These are phyloP conservation scores for Phytophthora melonis DNA, from an alignment of 352 stramenopile species.

Conservation along the genomic window DNA sequence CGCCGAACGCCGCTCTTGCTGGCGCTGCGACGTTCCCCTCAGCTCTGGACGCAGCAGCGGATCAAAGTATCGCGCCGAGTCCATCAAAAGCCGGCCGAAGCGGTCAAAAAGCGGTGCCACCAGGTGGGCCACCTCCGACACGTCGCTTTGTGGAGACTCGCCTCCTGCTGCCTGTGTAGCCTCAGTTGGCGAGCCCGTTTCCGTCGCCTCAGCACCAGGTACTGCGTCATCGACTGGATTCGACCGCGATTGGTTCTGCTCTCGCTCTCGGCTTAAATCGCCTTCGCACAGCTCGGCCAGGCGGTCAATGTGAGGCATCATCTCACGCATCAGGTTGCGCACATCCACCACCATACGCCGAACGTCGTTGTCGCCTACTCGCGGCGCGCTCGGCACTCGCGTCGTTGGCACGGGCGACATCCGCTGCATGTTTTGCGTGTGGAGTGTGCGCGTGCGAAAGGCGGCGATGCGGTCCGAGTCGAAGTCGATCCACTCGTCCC, in stretches of 20 bases:
- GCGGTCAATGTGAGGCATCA: constrained; percentile 76
- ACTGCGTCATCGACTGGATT: neutral
- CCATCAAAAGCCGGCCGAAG: constrained; percentile 75
- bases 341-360: constrained; percentile 62
- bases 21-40: constrained; percentile 44
- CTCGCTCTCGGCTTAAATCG: constrained; percentile 27
- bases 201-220: neutral
- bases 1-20: constrained; percentile 39
- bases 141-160: constrained; percentile 35
- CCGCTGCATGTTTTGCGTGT: constrained; percentile 52
- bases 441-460: constrained; percentile 94
- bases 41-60: constrained; percentile 69
- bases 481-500: constrained; percentile 98
- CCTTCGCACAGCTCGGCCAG: constrained; percentile 72
- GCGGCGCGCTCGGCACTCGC: constrained; percentile 60
- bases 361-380: constrained; percentile 54
- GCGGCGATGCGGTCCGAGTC: constrained; percentile 95
- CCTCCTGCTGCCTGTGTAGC: no score
- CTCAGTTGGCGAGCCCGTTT: neutral
- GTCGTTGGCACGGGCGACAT: constrained; percentile 71
- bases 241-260: neutral
- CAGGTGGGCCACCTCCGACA: constrained; percentile 77
- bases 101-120: constrained; percentile 83
- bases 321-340: constrained; percentile 72
- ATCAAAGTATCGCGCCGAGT: constrained; percentile 72